Percentiles rank a stretch among this genome's conserved stretches.
These are phyloP conservation scores for Hura crepitans DNA, from an alignment of 441 rosid genomes.

Conservation along the genomic window DNA sequence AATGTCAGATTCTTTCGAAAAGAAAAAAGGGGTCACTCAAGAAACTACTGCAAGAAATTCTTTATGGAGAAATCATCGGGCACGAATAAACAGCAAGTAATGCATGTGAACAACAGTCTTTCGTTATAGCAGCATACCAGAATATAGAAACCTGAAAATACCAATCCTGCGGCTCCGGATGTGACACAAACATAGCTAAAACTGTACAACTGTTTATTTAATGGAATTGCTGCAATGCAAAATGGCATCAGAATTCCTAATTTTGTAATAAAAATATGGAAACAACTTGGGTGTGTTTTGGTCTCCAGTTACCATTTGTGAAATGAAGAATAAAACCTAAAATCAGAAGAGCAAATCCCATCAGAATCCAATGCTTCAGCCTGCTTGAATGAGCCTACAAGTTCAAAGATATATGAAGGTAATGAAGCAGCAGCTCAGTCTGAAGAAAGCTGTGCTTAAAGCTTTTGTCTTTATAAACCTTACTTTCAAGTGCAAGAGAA, in stretches of 20 bases:
- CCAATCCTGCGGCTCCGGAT: conserved; percentile 71
- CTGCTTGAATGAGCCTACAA: conserved; percentile 55
- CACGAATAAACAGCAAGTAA: background rate
- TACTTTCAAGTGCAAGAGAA: conserved; percentile 65
- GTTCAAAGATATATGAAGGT: conserved; percentile 8
- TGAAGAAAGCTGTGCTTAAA: background rate
- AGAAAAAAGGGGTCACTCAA: background rate
- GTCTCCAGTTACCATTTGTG: conserved; percentile 41
- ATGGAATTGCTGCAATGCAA: conserved; percentile 57
- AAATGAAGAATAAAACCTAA: conserved; percentile 67
- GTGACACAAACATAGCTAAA: conserved; percentile 79
- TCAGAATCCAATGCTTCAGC: conserved; percentile 47
- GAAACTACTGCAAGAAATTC: background rate
- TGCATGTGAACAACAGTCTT: background rate
- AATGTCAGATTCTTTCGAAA: too few species aligned
- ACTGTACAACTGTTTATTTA: conserved; percentile 73
- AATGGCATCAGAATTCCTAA: conserved; percentile 5
- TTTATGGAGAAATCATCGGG: background rate
- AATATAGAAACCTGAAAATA: conserved; percentile 57
- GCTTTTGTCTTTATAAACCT: background rate
- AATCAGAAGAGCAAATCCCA: conserved; percentile 52
- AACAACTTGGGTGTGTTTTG: background rate
- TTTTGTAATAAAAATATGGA: background rate
- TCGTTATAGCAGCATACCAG: conserved; percentile 39
- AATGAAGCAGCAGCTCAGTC: conserved; percentile 8